Base-by-base conservation (phyloP, 1,284 basidiomycete species). In the Marasmius tenuissimus region DNA sequence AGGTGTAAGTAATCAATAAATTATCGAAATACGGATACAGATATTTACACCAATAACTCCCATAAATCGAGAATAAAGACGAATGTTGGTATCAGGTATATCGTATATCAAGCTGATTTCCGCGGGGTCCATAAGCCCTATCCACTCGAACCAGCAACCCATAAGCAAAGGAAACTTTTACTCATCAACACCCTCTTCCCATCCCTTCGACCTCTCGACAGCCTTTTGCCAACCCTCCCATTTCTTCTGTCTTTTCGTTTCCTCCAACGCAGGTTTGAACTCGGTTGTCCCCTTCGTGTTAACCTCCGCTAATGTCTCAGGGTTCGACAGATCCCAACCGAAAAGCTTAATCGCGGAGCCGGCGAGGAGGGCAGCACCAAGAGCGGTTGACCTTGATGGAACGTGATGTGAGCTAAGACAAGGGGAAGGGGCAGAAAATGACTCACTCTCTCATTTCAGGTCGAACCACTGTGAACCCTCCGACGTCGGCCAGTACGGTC, bases 301-400 rank as follows among this genome's bases (percentile, higher is more conserved):
- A 52, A 98, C 96, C 69, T 93, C 85, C 11, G 77, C 76, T n/a
- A 99, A 81, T 27, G 96, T 96, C 73, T 94, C 88, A 0, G 96
- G 96, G 59, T 87, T 85, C 63, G 78, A 82, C 60, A 98, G 76
- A 74, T 98, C 89, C 97, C 97, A 99, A n/a, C 96, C 97, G 69
- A 93, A 97, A 34, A 98, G 80, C 5, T 85, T 81, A 38, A 98
- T 84, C 0, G 97, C 96, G 47, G 92, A 86, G 14, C 93, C 97
- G 14, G 97, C 97, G n/a, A 98, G 85, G 47, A 99, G 79, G 18
- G 97, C 97, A 9, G 95, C 94, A n/a, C 97, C 97, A 45, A 99
- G 81, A 5, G 97, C 97, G 6, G 97, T 99, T 9, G 94, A 96
- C 74, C 92, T 93, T 64, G 5, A 33, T 40, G 57, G 48, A 57